phyloP scores from a whole-genome alignment of 257 asterid genomes.

The Nemophila menziesii region DNA sequence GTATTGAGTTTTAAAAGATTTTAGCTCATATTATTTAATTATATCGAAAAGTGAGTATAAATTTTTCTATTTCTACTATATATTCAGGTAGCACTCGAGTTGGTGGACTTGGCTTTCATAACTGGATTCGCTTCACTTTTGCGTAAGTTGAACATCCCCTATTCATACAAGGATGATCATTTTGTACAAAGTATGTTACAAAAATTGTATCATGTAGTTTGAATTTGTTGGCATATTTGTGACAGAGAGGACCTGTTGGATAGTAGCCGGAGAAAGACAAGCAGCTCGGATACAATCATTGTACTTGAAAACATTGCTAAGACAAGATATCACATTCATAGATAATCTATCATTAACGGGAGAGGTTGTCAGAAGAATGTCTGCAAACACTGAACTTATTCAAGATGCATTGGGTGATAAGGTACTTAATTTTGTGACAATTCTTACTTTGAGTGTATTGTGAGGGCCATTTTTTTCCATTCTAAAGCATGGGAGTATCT shows the following conservation, averaged over 20 bases:
- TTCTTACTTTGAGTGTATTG: too few relatives aligned
- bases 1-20: too few relatives aligned
- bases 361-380: slow-evolving; percentile 38
- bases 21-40: too few relatives aligned
- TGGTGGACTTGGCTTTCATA: slow-evolving; percentile 52
- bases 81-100: slow-evolving; percentile 41
- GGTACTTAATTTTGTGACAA: too few relatives aligned
- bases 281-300: slow-evolving; percentile 37
- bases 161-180: too few relatives aligned
- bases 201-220: too few relatives aligned
- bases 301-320: slow-evolving; percentile 39
- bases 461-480: too few relatives aligned
- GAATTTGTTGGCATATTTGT: neutral
- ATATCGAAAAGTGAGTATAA: too few relatives aligned
- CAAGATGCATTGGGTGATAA: too few relatives aligned
- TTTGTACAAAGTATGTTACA: too few relatives aligned
- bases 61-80: too few relatives aligned
- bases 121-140: slow-evolving; percentile 47
- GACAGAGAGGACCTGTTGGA: slow-evolving; percentile 52
- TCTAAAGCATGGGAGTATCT: neutral
- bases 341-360: slow-evolving; percentile 44
- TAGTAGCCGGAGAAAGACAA: slow-evolving; percentile 46
- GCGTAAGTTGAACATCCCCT: slow-evolving; percentile 33
- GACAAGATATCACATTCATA: slow-evolving; percentile 44
- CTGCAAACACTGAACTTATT: slow-evolving; percentile 41